Conservation (phyloP, 176 grass and related monocot species). For the Stipa capillata region DNA sequence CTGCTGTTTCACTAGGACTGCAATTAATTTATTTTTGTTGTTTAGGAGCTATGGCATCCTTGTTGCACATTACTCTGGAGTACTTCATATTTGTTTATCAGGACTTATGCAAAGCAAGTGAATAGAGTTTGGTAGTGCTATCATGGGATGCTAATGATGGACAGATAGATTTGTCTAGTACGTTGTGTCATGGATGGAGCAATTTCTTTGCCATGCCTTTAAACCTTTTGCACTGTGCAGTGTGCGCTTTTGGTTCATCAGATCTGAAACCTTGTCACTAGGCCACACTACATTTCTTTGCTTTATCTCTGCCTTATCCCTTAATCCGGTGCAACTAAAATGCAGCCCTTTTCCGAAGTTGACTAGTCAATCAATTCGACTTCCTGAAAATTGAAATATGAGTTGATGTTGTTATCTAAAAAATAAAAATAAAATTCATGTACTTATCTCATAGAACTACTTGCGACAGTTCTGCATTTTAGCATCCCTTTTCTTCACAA, state of each 20-base stretch:
- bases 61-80: background rate
- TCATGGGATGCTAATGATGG: constrained; percentile 27
- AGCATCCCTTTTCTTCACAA: background rate
- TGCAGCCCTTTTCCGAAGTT: background rate
- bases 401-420: background rate
- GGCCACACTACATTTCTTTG: background rate
- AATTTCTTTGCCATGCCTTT: background rate
- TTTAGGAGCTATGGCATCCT: no score
- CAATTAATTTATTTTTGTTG: background rate
- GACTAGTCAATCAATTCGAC: background rate
- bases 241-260: constrained; percentile 10
- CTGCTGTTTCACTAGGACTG: background rate
- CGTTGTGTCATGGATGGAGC: background rate
- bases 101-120: background rate
- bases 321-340: background rate
- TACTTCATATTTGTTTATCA: background rate
- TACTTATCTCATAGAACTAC: background rate
- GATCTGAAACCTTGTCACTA: background rate
- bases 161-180: background rate
- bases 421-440: no score
- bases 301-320: background rate
- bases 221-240: constrained; percentile 13
- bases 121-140: constrained; percentile 3
- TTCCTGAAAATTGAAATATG: background rate
- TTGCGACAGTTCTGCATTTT: background rate